Evolutionary conservation across 2,329 filamentous ascomycete genomes (phyloP), one percentile per base, ranked within the genome.

Genomic region (Fusarium armeniacum): DNA sequence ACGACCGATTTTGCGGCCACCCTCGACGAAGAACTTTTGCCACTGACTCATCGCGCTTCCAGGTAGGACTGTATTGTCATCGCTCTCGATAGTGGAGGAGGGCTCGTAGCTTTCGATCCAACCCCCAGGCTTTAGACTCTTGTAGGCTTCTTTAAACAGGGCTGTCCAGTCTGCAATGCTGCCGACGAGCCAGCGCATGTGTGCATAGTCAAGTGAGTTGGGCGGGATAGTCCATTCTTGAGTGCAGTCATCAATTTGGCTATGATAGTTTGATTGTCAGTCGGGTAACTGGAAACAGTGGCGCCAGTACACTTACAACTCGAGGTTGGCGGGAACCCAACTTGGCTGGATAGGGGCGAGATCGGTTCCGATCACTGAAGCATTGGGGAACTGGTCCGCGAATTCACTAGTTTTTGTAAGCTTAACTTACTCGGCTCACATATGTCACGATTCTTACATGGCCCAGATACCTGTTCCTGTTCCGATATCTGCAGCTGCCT

Each of bases 401-500:
- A 65, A 65, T 6, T 65, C 61, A 3, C 62, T 60, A 0, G 0
- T 8, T 1, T 8, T 0, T 13, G 7, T 65, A 0, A 65, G 33
- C 18, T n/a, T 5, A 3, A 1, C 1, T 22, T n/a, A 9, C 6
- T 11, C 3, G 2, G 0, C 5, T 10, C 0, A 5, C 2, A 16
- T 2, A 0, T 0, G 2, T 5, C 1, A 1, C 12, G 15, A 13
- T 1, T 1, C 32, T 12, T 38, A 65, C 62, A 65, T 49, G 1
- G 61, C 62, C 61, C 62, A 65, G 9, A 65, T 60, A 7, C 62
- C 61, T 36, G 54, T 66, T 30, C 49, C 62, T 0, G 55, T 66
- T 8, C 49, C 55, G 20, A 66, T 46, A 4, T 65, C 61, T 3
- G 28, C n/a, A 0, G 22, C 47, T 6, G n/a, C 33, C 61, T 65